Evolutionary conservation across 495 filamentous ascomycete genomes (phyloP), one percentile per base, ranked within the genome.

Genomic region (Aspergillus carlsbadensis): DNA sequence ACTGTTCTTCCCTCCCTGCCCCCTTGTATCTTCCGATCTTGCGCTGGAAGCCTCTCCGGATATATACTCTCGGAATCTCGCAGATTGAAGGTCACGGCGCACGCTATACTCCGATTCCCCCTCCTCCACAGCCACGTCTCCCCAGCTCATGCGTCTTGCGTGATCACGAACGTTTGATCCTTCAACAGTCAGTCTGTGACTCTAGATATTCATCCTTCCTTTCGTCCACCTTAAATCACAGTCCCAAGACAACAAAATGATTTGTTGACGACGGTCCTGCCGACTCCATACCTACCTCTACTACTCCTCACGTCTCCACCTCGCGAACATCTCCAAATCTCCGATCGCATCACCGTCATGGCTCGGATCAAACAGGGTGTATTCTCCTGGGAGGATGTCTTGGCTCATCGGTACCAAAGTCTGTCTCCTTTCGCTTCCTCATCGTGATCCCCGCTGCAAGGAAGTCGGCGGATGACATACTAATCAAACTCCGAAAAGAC

Each of bases 341-440:
- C 44, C 34, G 24, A 33, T 18, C 20, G 5, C 31, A 36, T 15
- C 36, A 8, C 36, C 42, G 26, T 5, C 51, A 78, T 78, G 75
- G 65, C 71, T 13, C 69, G 73, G 52, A 65, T 67, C 40, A 76
- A 71, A 60, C 67, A 68, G 34, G 75, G 75, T 0, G 71, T 76
- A 1, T 77, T 77, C 58, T 77, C 74, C 5, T 77, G 75, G 74
- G 74, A 78, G 58, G 75, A 78, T 65, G 74, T 78, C 7, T 59
- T 78, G 36, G 67, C 70, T 18, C 74, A 78, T 41, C 70, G 73
- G 56, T 77, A 76, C 59, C 71, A 75, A 56, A 77, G 75, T 78
- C 20, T 20, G 44, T 57, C 10, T 20, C 31, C 18, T 46, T 17
- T n/a, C 29, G 11, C 39, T 37, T 40, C n/a, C 29, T 21, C 40